Base-by-base conservation (phyloP, 2,329 filamentous ascomycete species). In the Cladobotryum mycophilum region DNA sequence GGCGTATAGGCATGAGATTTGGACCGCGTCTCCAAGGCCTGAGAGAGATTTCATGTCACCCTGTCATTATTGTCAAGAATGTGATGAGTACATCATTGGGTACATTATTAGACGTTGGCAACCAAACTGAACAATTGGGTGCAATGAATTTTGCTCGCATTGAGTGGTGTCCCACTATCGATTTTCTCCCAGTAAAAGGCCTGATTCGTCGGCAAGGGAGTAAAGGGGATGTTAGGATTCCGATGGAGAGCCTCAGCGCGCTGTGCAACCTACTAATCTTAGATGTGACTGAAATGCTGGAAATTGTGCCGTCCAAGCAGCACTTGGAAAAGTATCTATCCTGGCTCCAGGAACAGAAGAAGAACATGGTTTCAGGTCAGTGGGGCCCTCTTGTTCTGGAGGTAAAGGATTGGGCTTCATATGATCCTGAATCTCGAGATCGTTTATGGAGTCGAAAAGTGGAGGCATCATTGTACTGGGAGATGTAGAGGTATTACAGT, bases 1-100 rank as follows among this genome's bases (percentile, higher is more conserved):
- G 40, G 41, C 51, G 51, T 25, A 18, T 14, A 9, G 18, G 30
- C 30, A n/a, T 54, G 12, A 48, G 52, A 22, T 45, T 37, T 5
- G 45, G 45, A 1, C 35, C 33, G 12, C 51, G 48, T 25, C 8
- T 30, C 25, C 40, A 37, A 11, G 52, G 52, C 0, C 36, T 54
- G 1, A 36, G n/a, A 9, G 9, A 15, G 5, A 46, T 54, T n/a
- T 41, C 52, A 3, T 25, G 41, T 30, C 22, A 17, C 2, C n/a
- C 48, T 1, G 17, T 22, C 20, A 30, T 47, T 40, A 38, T 40
- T 12, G 6, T 47, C 6, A 14, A 47, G 22, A 40, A 47, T 22
- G 34, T 35, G 6, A 37, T 6, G 13, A 40, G 14, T 47, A 12
- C 40, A 22, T 35, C 9, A 20, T 20, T 6, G 13, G 22, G 14